Evolutionary conservation across 2,329 filamentous ascomycete genomes (phyloP), one percentile per base, ranked within the genome.

Genomic region (Penicillium brevicompactum): DNA sequence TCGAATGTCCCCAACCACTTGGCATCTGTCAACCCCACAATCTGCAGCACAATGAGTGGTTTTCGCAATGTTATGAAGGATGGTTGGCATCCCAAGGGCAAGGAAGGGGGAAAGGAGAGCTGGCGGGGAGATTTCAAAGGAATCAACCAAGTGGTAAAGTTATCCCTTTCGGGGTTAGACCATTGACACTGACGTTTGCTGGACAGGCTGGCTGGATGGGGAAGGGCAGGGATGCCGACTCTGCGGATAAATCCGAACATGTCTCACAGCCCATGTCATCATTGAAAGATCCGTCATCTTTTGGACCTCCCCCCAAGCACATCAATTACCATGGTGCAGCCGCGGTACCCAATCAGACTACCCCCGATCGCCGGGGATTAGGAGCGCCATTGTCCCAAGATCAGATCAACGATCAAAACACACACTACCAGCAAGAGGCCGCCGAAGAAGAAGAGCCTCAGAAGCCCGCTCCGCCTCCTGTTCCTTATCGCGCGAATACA

Each of bases 271-370:
- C 92, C 1, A 76, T 95, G 42, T 80, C 85, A 8, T 80, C 84
- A 3, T 81, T 96, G 30, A 87, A 85, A 69, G 91, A 96, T 69
- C 92, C 91, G 1, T 73, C 84, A 1, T 83, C 85, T 14, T 96
- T 96, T 70, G 91, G 84, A 2, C 90, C 91, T 22, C 92, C 92
- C 24, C 92, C 92, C 0, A 92, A 85, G 65, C 88, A 84, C 58
- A 73, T 78, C 53, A 77, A 79, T 47, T 81, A 80, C 60, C 75
- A 82, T 68, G 74, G 78, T 53, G 74, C 72, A 13, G 73, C 71
- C 6, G 74, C 78, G 3, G 66, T 78, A 13, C 71, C 76, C 30
- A 77, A 79, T 49, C 68, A 79, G 44, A 76, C 77, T 13, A 75
- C 79, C 11, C 74, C 78, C 24, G 72, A 78, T 51, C 66, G 71